Evolutionary conservation across 2,329 filamentous ascomycete genomes (phyloP).

Genomic region (Penicillium vulpinum): DNA sequence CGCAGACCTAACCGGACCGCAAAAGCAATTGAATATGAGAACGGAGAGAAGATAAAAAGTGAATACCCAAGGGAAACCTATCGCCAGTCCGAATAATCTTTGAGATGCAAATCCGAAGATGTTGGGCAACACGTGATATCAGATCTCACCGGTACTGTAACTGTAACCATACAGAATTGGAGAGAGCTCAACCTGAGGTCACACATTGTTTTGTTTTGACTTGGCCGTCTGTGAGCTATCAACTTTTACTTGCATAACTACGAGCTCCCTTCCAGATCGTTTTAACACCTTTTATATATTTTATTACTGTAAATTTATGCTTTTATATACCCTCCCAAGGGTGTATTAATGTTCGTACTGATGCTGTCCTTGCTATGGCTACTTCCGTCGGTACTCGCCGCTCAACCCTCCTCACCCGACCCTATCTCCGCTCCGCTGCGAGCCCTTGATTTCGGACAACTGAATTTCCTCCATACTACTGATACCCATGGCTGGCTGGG

Average conservation of each 20-base stretch:
- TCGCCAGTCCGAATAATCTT: constrained; percentile 21
- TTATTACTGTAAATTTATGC: neutral
- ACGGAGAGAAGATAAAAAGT: neutral
- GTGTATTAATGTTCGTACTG: neutral
- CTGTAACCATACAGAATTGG: constrained; percentile 10
- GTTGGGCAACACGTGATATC: constrained; percentile 40
- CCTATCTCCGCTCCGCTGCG: constrained; percentile 80
- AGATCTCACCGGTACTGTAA: constrained; percentile 40
- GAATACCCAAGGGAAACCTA: constrained; percentile 4
- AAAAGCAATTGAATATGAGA: constrained; percentile 13
- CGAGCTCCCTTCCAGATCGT: neutral
- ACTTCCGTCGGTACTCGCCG: constrained; percentile 43
- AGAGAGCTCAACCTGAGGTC: neutral
- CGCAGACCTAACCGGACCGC: constrained; percentile 21
- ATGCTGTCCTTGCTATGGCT: constrained; percentile 22
- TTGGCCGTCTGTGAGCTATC: neutral
- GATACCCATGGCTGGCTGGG: constrained; percentile 95
- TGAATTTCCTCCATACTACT: constrained; percentile 97
- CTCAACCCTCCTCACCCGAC: constrained; percentile 77
- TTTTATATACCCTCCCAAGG: neutral
- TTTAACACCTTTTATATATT: neutral
- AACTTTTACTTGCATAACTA: neutral
- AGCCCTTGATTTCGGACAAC: constrained; percentile 83
- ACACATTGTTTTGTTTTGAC: too few species aligned
- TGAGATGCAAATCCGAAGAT: constrained; percentile 32